Base-by-base conservation (phyloP, 768 basidiomycete species). In the Mycena rosella region DNA sequence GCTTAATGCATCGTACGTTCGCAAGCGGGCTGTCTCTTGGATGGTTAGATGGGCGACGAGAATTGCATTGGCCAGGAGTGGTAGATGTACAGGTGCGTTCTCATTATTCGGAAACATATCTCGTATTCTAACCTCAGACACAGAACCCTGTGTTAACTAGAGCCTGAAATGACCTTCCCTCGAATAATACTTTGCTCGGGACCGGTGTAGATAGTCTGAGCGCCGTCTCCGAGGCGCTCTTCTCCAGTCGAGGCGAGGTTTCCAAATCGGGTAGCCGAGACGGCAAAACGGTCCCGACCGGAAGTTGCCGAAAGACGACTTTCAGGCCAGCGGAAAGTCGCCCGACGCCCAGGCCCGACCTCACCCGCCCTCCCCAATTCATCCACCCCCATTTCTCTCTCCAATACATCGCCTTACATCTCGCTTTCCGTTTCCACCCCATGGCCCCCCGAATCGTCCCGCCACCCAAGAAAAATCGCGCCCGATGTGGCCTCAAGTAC, bases 381-480 rank as follows among this genome's bases (percentile, higher is more conserved):
- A 15, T 53, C 58, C 48, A 34, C 48, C 1, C 45, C 58, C 42
- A 29, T 34, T 59, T 34, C 56, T 27, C 14, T 26, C 57, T 45
- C 51, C 34, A 9, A 24, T 7, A 6, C 17, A 6, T n/a, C 26
- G 10, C 11, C 14, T 59, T 13, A 18, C 20, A 6, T 26, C 22
- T 38, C 13, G 10, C 32, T 11, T 14, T 20, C n/a, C 14, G 4
- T 27, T 24, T 20, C 57, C 26, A 20, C 29, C 22, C 30, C n/a
- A 71, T 71, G 70, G 70, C 70, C 14, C 70, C 70, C 7, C 52
- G 70, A 22, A 49, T 52, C 27, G 45, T 57, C 42, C 66, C 55
- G n/a, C 70, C 70, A 13, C 70, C 62, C 18, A 71, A 71, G 62
- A 71, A 71, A 59, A 71, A 71, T 61, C 56, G 59, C 18, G 66